Evolutionary conservation across 176 grass and related monocot species (phyloP), one percentile per base, ranked within the genome.

Genomic region (Pontederia paniculata): DNA sequence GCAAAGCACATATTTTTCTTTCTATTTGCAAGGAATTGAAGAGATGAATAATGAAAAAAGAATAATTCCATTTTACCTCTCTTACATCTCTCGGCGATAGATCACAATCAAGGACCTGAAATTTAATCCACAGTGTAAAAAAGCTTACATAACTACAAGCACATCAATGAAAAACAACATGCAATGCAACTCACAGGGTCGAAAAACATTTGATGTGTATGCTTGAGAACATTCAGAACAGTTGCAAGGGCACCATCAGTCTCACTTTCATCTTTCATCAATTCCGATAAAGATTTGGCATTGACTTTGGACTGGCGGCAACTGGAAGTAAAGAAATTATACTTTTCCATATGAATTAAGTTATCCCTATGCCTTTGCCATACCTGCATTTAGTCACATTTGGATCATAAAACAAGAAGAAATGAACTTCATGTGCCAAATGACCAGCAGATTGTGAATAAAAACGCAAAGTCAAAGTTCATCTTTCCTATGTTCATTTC

Each of bases 321-420:
- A 62, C 93, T 91, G 44, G 66, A 81, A 79, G 86, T 72, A 88
- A 98, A 98, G 51, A 78, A 94, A 84, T 90, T 86, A 69, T 91
- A 97, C 68, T 80, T 87, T 67, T 91, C 93, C 83, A 98, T 91
- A 45, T 88, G 65, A 77, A 98, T 84, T n/a, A 98, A 69, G 42
- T 98, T 98, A 31, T 88, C 86, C 61, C 79, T 98, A 73, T 98
- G 93, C 46, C 76, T 88, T 63, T 88, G 80, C 86, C 93, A 98
- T 16, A 98, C 86, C 93, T 97, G 65, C 48, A 54, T 23, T 10
- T 45, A 53, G 31, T 1, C 0, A 53, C 15, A 10, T 42, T 21
- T 60, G 54, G 55, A 58, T 41, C 11, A 64, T 31, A 31, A 31
- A 31, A 31, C 25, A n/a, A 9, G 47, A 51, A 66, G 23, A 21